A percentile compares a stretch with the other conserved stretches of the same genome.
phyloP scores from a whole-genome alignment of 495 filamentous ascomycete species.

The Hypoxylon fragiforme region DNA sequence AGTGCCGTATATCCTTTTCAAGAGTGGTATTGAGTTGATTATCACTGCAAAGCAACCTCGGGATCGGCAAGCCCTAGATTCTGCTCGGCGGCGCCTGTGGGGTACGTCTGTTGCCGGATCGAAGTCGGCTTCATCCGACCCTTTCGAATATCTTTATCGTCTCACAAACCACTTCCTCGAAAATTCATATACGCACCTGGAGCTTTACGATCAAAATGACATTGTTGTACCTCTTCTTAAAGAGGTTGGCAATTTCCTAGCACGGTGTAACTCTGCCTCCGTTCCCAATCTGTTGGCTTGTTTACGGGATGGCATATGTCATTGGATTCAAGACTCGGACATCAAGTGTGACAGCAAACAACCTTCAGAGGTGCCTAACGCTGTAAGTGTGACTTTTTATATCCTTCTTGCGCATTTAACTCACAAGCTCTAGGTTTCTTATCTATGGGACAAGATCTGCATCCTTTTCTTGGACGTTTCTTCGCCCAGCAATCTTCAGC shows the following conservation, averaged over 20 bases:
- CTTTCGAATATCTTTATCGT: conserved; percentile 64
- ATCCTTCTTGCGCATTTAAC: not conserved
- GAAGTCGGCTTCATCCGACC: conserved; percentile 55
- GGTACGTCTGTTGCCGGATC: conserved; percentile 50
- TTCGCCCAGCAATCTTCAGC: conserved; percentile 39
- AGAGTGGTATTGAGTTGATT: conserved; percentile 40
- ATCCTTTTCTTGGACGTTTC: conserved; percentile 33
- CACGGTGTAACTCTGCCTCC: conserved; percentile 43
- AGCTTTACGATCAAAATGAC: conserved; percentile 29
- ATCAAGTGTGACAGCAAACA: conserved; percentile 40
- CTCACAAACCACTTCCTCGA: conserved; percentile 51
- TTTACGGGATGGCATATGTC: conserved; percentile 60
- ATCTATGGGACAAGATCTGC: conserved; percentile 48
- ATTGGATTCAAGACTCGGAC: conserved; percentile 63
- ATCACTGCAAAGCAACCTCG: conserved; percentile 49
- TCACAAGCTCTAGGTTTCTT: conserved; percentile 41
- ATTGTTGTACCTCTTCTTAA: conserved; percentile 35
- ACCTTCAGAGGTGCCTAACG: conserved; percentile 32
- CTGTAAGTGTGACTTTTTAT: conserved; percentile 38
- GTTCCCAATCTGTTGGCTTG: conserved; percentile 48
- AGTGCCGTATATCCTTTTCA: conserved; percentile 31
- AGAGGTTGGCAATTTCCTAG: conserved; percentile 42
- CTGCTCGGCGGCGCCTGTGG: conserved; percentile 62
- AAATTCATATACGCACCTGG: conserved; percentile 46
- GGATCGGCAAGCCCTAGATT: conserved; percentile 60